phyloP scores from a whole-genome alignment of 1,139 yeast species.

The Pneumocystis canis region DNA sequence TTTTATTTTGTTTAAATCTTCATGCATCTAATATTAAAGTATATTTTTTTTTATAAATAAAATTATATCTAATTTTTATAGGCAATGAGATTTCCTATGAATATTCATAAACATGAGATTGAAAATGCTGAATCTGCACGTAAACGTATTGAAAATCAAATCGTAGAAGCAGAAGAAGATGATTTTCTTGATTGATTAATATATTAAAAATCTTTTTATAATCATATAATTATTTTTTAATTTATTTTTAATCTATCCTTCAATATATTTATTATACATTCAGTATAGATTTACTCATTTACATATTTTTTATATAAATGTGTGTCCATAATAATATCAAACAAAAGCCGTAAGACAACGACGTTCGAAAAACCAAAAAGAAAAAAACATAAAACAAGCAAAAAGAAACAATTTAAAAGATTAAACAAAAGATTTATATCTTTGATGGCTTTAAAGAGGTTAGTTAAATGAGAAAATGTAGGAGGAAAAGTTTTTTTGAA shows the following conservation, averaged over 20 bases:
- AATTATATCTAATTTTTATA: neutral
- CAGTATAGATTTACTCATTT: neutral
- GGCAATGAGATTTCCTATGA: constrained; percentile 78
- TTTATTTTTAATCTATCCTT: neutral
- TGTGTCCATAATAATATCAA: neutral
- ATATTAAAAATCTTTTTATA: neutral
- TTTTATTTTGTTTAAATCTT: constrained; percentile 74
- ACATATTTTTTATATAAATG: neutral
- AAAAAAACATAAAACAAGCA: neutral
- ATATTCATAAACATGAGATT: constrained; percentile 35
- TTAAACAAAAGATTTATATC: neutral
- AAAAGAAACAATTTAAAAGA: neutral
- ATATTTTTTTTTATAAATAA: neutral
- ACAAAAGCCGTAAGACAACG: neutral
- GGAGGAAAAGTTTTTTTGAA: neutral
- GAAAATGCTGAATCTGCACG: constrained; percentile 45
- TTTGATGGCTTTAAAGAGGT: neutral
- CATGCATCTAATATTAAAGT: constrained; percentile 79
- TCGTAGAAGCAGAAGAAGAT: constrained; percentile 31
- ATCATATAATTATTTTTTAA: neutral
- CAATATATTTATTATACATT: neutral
- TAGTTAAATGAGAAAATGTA: neutral
- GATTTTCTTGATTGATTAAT: constrained; percentile 14
- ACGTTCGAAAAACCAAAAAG: neutral
- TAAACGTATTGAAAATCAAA: constrained; percentile 33